Conservation (phyloP, 1,139 yeast species). For the Suhomyces bolitotheri region DNA sequence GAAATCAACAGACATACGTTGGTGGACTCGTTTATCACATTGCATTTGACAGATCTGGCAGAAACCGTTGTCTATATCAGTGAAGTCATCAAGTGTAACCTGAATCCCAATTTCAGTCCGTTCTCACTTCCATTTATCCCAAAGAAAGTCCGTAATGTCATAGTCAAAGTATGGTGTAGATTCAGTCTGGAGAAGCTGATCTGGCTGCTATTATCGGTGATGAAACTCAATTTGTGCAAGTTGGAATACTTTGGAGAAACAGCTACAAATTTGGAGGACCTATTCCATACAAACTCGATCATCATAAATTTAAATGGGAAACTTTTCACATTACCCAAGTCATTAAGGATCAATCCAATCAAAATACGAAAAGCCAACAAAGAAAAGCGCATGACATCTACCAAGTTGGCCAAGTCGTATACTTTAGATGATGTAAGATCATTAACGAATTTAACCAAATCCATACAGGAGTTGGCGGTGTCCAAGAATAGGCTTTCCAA, state of each 20-base stretch:
- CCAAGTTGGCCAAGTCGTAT: conserved; percentile 23
- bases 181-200: conserved; percentile 8
- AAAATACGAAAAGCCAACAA: conserved; percentile 2
- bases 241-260: conserved; percentile 18
- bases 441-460: conserved; percentile 29
- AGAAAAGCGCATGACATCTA: not conserved
- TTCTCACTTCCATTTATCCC: conserved; percentile 28
- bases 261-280: conserved; percentile 18
- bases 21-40: conserved; percentile 30
- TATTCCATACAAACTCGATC: conserved; percentile 28
- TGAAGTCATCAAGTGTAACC: conserved; percentile 27
- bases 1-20: conserved; percentile 17
- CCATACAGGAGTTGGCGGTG: conserved; percentile 32
- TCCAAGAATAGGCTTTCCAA: conserved; percentile 15
- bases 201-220: conserved; percentile 26
- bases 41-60: conserved; percentile 21
- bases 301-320: conserved; percentile 26
- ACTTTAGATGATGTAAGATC: conserved; percentile 39
- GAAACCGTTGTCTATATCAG: conserved; percentile 35
- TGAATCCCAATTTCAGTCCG: conserved; percentile 34
- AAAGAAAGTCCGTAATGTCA: conserved; percentile 12
- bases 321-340: conserved; percentile 24
- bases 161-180: conserved; percentile 29
- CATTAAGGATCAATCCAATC: conserved; percentile 11
- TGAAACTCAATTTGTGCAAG: conserved; percentile 24